Base-by-base conservation (phyloP, 2,329 filamentous ascomycete genomes). In the Polytolypa hystricis region DNA sequence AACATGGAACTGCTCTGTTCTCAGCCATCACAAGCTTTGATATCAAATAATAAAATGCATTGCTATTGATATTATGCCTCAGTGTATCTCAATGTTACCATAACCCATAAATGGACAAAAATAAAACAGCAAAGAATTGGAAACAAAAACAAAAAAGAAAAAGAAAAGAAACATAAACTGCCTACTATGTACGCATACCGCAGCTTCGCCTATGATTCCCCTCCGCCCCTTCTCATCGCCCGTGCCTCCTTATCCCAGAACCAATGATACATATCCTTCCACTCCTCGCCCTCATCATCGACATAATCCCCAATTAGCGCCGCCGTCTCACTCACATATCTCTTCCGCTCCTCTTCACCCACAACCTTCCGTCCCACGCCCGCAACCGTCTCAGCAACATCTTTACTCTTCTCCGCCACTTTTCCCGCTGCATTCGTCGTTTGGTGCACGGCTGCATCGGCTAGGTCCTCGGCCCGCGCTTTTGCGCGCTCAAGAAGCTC, bases 261-360 rank as follows among this genome's bases (percentile, higher is more conserved):
- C 58, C 57, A 61, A 39, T 55, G 53, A 39, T 66, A 65, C 31
- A 64, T 41, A 30, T 51, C 56, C 43, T 53, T 55, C 58, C 61
- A 62, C 33, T 61, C 55, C 2, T 44, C 50, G 7, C 54, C 52
- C 26, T 61, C 60, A 39, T 65, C 62, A 33, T 65, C 61, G 18
- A 66, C 59, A 46, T 65, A 66, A 39, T 66, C 63, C 2, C 53
- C 56, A 11, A 66, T 61, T 44, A 66, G 50, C 42, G 65, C 61
- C 5, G 62, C 62, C 20, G 61, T 61, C 41, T 64, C 63, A 41
- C 65, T 60, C 4, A 50, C 42, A 9, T 46, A 44, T 30, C 35
- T 43, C 23, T 25, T 44, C 39, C 23, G 42, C 43, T 11, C 42
- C 32, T n/a, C 41, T 3, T 28, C 30, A 16, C 37, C 38, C 34